Base-by-base conservation (phyloP, 202 grass and related monocot species). In the Setaria italica region DNA sequence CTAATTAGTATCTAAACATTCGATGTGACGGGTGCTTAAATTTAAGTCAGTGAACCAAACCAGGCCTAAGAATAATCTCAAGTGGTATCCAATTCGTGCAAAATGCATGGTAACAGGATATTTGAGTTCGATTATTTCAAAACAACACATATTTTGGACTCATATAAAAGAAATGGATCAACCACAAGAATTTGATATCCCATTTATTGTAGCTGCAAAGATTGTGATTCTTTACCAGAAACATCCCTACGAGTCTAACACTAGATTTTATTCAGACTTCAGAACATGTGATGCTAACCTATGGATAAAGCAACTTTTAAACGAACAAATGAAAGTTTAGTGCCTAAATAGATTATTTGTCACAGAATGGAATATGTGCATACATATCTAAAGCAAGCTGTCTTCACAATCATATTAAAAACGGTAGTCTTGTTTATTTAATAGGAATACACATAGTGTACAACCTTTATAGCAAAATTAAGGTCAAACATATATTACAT, bases 401-500 rank as follows among this genome's bases (percentile, higher is more conserved):
- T 76, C 30, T 89, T 46, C 45, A 56, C 4, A 9, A 62, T 47
- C 72, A 76, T 81, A 34, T 19, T 60, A 76, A 51, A 89, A 45
- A 55, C 10, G 12, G 67, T 68, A 79, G 49, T 68, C 8, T 39
- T 60, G 11, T 81, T 63, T 63, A 64, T 58, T 54, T 46, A 63
- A 69, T 15, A 5, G 51, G 48, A 57, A 87, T 66, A 90, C 37
- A 17, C 25, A 62, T 25, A 74, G 10, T 62, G 58, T n/a, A 74
- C 15, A 85, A 39, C 8, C 53, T 7, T 17, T 67, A 11, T 13
- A 80, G 35, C 37, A 72, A 42, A 85, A 20, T 35, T 33, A 82
- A 80, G 74, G 84, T 84, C 80, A 90, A 87, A 84, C 76, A 87
- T 70, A 46, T 32, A 37, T 32, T 35, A 60, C 70, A 80, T 64